phyloP scores from a whole-genome alignment of 139 green algal genomes.

The Chlamydomonas asymmetrica region DNA sequence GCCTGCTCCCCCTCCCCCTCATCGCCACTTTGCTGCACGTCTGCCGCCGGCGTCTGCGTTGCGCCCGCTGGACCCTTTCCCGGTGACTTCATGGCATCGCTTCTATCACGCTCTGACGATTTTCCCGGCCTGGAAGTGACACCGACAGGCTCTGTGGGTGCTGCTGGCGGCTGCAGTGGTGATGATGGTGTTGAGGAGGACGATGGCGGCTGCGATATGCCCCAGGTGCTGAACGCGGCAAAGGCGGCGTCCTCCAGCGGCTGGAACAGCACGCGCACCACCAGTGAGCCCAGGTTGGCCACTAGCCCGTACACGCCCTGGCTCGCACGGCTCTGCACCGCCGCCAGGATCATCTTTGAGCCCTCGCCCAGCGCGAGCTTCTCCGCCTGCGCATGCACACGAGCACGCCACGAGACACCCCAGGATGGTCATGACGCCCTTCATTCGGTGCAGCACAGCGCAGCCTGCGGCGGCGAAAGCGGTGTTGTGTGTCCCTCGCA shows the following conservation, averaged over 20 bases:
- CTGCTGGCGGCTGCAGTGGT: too few relatives aligned
- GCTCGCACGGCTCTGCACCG: slow-evolving; percentile 36
- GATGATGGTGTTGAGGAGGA: too few relatives aligned
- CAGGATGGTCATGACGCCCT: neutral
- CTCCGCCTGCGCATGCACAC: slow-evolving; percentile 54
- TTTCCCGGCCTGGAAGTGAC: too few relatives aligned
- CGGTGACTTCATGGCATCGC: too few relatives aligned
- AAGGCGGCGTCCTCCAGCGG: slow-evolving; percentile 90
- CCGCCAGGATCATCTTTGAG: slow-evolving; percentile 69
- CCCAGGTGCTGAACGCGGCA: slow-evolving; percentile 69
- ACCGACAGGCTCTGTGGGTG: too few relatives aligned
- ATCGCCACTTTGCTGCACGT: neutral
- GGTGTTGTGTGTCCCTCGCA: too few relatives aligned
- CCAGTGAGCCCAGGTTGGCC: slow-evolving; percentile 79
- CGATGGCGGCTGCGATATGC: too few relatives aligned
- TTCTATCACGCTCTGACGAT: too few relatives aligned
- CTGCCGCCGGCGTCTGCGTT: too few relatives aligned
- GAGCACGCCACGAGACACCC: neutral
- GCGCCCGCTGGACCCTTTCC: too few relatives aligned
- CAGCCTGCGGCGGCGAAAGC: too few relatives aligned
- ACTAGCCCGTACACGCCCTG: slow-evolving; percentile 89
- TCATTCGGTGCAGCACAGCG: too few relatives aligned
- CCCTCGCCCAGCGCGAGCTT: slow-evolving; percentile 88
- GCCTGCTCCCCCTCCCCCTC: neutral
- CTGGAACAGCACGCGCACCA: slow-evolving; percentile 84